Conservation (phyloP, 768 basidiomycete genomes). For the Naganishia friedmannii region DNA sequence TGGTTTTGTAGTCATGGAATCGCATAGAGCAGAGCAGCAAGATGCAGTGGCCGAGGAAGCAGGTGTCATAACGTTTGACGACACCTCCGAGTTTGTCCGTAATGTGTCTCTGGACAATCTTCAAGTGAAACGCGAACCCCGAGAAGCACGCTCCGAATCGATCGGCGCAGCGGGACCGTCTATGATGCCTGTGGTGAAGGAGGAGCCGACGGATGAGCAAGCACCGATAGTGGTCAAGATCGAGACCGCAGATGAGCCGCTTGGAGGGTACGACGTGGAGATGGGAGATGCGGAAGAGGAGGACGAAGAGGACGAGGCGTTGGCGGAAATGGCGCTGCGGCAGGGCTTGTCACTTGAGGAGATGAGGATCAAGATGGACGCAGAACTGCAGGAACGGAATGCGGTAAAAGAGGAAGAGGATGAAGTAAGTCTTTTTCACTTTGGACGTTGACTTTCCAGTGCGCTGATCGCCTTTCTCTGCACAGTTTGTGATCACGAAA, state of each 20-base stretch:
- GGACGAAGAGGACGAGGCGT: conserved; percentile 68
- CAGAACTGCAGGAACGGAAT: conserved; percentile 71
- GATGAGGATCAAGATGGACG: conserved; percentile 56
- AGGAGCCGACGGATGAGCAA: conserved; percentile 34
- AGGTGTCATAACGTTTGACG: conserved; percentile 79
- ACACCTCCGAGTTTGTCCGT: conserved; percentile 94
- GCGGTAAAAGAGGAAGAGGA: conserved; percentile 61
- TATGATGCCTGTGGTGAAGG: conserved; percentile 16
- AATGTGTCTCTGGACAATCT: conserved; percentile 52
- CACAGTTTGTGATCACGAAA: conserved; percentile 28
- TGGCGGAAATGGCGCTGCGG: conserved; percentile 51
- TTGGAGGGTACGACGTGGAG: conserved; percentile 56
- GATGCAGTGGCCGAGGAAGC: conserved; percentile 51
- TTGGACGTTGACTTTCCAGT: conserved; percentile 34
- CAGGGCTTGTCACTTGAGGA: conserved; percentile 50
- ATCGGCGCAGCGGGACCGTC: conserved; percentile 19
- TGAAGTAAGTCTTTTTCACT: conserved; percentile 45
- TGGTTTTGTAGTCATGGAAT: conserved; percentile 60
- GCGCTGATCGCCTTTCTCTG: background rate
- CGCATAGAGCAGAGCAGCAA: conserved; percentile 56
- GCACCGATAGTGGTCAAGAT: conserved; percentile 47
- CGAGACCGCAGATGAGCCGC: conserved; percentile 42
- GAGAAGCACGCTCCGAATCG: conserved; percentile 52
- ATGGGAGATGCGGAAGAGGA: conserved; percentile 78
- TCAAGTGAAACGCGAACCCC: conserved; percentile 46